Percentiles rank a stretch among this genome's conserved stretches.
These are phyloP conservation scores for Boletus speciosus DNA, from an alignment of 768 basidiomycete genomes.

Conservation along the genomic window DNA sequence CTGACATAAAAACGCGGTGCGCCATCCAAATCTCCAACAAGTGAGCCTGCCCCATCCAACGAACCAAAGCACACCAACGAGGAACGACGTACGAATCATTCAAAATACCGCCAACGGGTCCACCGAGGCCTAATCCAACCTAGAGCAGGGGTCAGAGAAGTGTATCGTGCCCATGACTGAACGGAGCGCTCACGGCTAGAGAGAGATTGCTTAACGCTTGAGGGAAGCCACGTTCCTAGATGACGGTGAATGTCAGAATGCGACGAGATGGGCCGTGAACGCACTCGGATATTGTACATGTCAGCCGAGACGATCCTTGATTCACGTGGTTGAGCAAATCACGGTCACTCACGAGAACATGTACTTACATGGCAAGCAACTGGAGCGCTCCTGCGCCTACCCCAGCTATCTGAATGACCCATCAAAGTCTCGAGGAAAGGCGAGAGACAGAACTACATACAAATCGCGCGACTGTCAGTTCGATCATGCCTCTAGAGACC, in stretches of 20 bases:
- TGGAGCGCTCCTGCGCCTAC: constrained; percentile 11
- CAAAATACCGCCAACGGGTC: constrained; percentile 9
- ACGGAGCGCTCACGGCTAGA: constrained; percentile 2
- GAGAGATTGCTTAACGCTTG: constrained; percentile 44
- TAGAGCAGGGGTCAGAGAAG: not conserved
- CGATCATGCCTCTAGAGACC: constrained; percentile 6
- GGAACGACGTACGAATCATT: constrained; percentile 8
- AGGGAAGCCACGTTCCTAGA: constrained; percentile 4
- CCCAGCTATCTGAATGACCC: constrained; percentile 8
- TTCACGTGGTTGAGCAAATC: not conserved
- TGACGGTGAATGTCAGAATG: not conserved
- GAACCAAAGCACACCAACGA: not conserved
- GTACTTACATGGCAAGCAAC: constrained; percentile 9
- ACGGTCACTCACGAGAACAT: not conserved
- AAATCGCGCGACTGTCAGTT: constrained; percentile 13
- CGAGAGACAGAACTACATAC: not conserved
- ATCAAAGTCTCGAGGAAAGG: not conserved
- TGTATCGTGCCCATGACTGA: not conserved
- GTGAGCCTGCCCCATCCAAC: not conserved
- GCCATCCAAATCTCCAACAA: constrained; percentile 16
- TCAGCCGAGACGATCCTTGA: constrained; percentile 12
- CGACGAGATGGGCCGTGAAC: not conserved
- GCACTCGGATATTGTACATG: constrained; percentile 10
- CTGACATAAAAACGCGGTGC: constrained; percentile 12
- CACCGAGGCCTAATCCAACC: constrained; percentile 14